Percentiles rank a stretch among this genome's conserved stretches.
Evolutionary conservation across 2,329 filamentous ascomycete species (phyloP).

Genomic region (Penicillium sp.): DNA sequence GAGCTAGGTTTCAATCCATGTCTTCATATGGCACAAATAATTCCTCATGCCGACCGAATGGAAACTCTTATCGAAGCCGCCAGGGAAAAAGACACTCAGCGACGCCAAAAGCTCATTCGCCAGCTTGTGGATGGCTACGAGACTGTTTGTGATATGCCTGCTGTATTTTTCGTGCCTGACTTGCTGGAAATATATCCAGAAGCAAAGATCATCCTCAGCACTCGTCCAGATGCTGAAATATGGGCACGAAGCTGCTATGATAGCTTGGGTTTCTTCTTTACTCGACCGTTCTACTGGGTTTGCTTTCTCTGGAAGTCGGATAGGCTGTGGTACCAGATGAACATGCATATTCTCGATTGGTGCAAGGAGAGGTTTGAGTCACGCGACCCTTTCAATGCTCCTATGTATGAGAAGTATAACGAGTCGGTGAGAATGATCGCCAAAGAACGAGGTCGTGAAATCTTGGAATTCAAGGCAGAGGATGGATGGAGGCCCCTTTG

Average conservation of each 20-base stretch:
- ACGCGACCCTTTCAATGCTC: neutral
- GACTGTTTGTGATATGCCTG: slow-evolving; percentile 12
- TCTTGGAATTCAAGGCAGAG: slow-evolving; percentile 10
- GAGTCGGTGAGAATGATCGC: slow-evolving; percentile 2
- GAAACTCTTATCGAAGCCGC: slow-evolving; percentile 9
- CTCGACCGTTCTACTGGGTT: neutral
- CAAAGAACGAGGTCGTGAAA: neutral
- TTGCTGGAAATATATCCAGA: slow-evolving; percentile 17
- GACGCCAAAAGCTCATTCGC: slow-evolving; percentile 11
- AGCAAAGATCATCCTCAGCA: slow-evolving; percentile 6
- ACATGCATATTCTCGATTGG: slow-evolving; percentile 14
- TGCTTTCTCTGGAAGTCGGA: slow-evolving; percentile 8
- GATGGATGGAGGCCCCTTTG: slow-evolving; percentile 14
- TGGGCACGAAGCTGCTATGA: slow-evolving; percentile 8
- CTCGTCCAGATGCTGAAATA: slow-evolving; percentile 2
- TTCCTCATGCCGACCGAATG: slow-evolving; percentile 9
- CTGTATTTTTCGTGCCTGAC: slow-evolving; percentile 11
- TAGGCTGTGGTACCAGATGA: slow-evolving; percentile 8
- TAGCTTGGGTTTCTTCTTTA: slow-evolving; percentile 9
- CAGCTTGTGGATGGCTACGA: slow-evolving; percentile 11
- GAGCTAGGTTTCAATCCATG: slow-evolving; percentile 10
- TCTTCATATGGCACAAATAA: slow-evolving; percentile 16
- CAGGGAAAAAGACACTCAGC: neutral
- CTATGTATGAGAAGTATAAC: slow-evolving; percentile 6
- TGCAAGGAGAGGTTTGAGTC: neutral